Evolutionary conservation across 2,329 filamentous ascomycete species (phyloP), one percentile per base, ranked within the genome.

Genomic region (Nemania sp.): DNA sequence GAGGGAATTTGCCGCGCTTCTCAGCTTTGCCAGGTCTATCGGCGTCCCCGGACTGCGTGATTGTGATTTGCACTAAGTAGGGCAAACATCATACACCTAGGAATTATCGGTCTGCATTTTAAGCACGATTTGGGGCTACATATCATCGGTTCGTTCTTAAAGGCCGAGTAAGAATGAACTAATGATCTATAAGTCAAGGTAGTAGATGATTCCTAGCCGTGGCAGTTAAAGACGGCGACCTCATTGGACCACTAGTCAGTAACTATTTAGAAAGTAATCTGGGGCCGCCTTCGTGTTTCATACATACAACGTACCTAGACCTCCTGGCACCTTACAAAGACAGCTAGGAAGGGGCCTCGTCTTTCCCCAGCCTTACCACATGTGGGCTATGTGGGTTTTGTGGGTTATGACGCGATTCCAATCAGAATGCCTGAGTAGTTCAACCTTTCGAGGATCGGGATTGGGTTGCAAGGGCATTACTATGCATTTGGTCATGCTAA

Each of bases 361-460:
- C 61, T 65, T 64, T 61, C 61, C 57, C 57, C 65, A 62, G 61
- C 64, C 53, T 57, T 54, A 54, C 51, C 53, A 29, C 26, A 24
- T 41, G 38, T 41, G 38, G 38, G 38, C 38, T 47, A 51, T 68
- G 57, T 68, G 60, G 57, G 61, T 64, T 61, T 64, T 70, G 61
- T 68, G 60, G 57, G 61, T 64, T 61, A 67, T 70, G 61, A 67
- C 58, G 56, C 56, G 49, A 69, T 55, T 55, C 41, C 38, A 60
- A 55, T 29, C 52, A 41, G 53, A 38, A 52, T 22, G 41, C 54
- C 55, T 52, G 51, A 24, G 53, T 11, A 57, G 59, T 51, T 59
- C 26, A 58, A 52, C 65, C 38, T 56, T 45, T 55, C 57, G 35
- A 13, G 51, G 38, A 41, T n/a, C 29, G 24, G 43, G 45, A 38